phyloP scores from a whole-genome alignment of 371 early-diverging fungal species.

The Dichotomocladium elegans region DNA sequence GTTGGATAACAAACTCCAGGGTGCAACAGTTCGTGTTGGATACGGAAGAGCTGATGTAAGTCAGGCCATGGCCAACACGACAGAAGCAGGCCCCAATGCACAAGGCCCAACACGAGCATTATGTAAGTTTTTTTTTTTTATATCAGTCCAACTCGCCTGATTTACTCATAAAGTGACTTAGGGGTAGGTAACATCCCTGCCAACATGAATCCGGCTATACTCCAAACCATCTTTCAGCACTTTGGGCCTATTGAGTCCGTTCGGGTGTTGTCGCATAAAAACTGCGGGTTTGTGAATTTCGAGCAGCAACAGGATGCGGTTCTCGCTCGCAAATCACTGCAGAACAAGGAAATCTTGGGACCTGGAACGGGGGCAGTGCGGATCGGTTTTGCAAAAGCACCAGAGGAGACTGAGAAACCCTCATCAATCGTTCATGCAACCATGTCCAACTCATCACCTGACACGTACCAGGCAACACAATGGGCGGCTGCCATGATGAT shows the following conservation, averaged over 20 bases:
- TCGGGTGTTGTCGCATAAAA: conserved; percentile 92
- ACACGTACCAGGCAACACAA: conserved; percentile 30
- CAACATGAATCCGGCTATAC: conserved; percentile 70
- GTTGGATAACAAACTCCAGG: conserved; percentile 17
- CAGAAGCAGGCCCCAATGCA: conserved; percentile 51
- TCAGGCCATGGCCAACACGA: conserved; percentile 30
- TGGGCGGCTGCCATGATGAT: conserved; percentile 39
- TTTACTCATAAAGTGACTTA: too few relatives aligned
- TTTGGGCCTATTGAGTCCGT: conserved; percentile 92
- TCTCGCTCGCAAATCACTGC: conserved; percentile 78
- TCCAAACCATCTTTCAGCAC: conserved; percentile 73
- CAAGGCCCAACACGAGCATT: conserved; percentile 42
- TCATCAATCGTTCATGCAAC: not conserved
- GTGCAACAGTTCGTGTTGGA: conserved; percentile 27
- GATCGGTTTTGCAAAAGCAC: conserved; percentile 90
- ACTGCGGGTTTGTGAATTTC: conserved; percentile 97
- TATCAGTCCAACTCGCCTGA: too few relatives aligned
- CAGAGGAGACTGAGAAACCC: conserved; percentile 6
- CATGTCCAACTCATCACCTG: conserved; percentile 3
- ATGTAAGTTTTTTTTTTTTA: conserved; percentile 26
- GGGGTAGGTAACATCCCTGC: conserved; percentile 96
- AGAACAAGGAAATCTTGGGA: conserved; percentile 88
- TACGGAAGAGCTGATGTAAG: conserved; percentile 37
- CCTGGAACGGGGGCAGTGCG: conserved; percentile 71
- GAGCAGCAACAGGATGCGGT: conserved; percentile 86